Conservation (phyloP, 169 alveolate species). For the Plasmodium fragile region DNA sequence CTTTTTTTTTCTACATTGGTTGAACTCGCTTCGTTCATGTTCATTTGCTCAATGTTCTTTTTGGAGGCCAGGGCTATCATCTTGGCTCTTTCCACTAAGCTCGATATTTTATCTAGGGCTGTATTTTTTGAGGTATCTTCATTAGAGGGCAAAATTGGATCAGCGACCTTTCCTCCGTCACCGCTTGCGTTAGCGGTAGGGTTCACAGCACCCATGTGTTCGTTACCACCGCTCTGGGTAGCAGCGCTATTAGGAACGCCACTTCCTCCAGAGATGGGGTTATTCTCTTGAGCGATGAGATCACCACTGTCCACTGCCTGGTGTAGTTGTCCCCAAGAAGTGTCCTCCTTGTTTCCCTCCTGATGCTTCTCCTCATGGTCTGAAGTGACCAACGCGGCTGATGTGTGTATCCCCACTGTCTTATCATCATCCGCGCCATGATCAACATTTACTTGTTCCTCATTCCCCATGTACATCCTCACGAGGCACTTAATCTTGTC, state of each 20-base stretch:
- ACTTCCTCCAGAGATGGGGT: not conserved
- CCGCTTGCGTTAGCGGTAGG: not conserved
- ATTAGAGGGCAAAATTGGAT: not conserved
- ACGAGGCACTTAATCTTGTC: slow-evolving; percentile 64
- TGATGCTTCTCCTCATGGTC: not conserved
- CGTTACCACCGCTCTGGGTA: not conserved
- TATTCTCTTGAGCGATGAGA: not conserved
- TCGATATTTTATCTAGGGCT: slow-evolving; percentile 14
- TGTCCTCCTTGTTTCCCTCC: not conserved
- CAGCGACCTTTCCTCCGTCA: not conserved
- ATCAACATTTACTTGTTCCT: not conserved
- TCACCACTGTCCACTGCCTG: not conserved
- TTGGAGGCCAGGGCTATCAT: slow-evolving; percentile 63
- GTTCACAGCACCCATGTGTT: not conserved
- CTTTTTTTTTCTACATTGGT: slow-evolving; percentile 49
- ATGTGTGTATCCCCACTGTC: not conserved
- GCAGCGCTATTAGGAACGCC: not conserved
- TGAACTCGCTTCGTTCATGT: slow-evolving; percentile 29
- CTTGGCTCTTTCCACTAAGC: slow-evolving; percentile 44
- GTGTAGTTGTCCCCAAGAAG: not conserved
- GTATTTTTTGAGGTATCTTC: not conserved
- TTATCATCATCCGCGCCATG: not conserved
- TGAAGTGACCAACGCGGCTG: not conserved
- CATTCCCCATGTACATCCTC: slow-evolving; percentile 42
- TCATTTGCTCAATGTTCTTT: slow-evolving; percentile 63